Conservation (phyloP, 2,329 filamentous ascomycete species). For the Pyrenophora teres region DNA sequence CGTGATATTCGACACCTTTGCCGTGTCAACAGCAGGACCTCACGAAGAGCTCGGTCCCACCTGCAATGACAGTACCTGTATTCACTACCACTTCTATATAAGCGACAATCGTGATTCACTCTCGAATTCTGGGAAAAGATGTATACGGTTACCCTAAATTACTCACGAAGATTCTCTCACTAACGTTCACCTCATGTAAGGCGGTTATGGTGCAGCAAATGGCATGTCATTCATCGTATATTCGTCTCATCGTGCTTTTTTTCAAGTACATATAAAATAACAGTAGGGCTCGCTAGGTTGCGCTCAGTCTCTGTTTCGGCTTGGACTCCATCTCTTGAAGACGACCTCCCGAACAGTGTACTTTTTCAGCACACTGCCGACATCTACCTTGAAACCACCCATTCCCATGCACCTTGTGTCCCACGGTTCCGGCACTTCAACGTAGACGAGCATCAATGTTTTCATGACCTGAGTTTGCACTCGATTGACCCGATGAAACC, state of each 20-base stretch:
- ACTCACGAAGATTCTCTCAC: no score
- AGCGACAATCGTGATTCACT: no score
- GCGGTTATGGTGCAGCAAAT: no score
- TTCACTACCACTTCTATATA: no score
- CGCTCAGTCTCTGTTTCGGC: conserved; percentile 68
- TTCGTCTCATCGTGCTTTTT: background rate
- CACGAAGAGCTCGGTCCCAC: no score
- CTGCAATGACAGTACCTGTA: no score
- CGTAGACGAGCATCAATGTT: conserved; percentile 85
- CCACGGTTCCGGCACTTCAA: conserved; percentile 79
- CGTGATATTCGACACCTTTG: no score
- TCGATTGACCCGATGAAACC: conserved; percentile 86
- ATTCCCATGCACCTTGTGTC: conserved; percentile 48
- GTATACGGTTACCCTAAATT: no score
- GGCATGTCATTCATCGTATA: background rate
- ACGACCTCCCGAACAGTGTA: conserved; percentile 83
- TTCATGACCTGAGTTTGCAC: conserved; percentile 91
- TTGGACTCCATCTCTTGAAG: conserved; percentile 81
- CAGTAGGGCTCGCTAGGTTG: background rate
- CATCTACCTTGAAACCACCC: conserved; percentile 53
- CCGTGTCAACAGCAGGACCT: no score
- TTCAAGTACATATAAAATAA: background rate
- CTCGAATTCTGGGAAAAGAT: no score
- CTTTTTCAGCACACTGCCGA: conserved; percentile 66
- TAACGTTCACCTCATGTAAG: no score